Evolutionary conservation across 495 filamentous ascomycete species (phyloP).

Genomic region (Symbiotaphrina buchneri): DNA sequence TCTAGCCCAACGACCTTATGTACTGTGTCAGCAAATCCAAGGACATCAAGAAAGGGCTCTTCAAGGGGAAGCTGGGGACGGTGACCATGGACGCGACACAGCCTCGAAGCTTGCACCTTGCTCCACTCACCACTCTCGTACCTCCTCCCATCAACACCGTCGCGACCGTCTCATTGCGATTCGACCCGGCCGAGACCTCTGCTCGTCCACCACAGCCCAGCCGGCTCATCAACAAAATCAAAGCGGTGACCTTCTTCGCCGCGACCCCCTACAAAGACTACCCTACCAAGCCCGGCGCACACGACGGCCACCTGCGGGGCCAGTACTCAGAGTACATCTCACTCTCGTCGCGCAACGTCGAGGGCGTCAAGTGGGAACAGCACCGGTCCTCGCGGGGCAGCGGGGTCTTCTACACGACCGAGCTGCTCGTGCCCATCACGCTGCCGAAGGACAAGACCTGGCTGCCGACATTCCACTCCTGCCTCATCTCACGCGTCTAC

Average conservation of each 20-base stretch:
- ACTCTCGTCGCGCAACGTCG: constrained; percentile 42
- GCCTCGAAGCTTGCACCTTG: constrained; percentile 41
- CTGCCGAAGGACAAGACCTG: constrained; percentile 50
- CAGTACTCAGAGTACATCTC: constrained; percentile 37
- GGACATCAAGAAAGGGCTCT: constrained; percentile 49
- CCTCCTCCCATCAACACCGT: constrained; percentile 20
- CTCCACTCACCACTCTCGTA: not conserved
- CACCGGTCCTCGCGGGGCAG: constrained; percentile 17
- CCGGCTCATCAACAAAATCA: constrained; percentile 45
- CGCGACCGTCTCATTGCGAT: constrained; percentile 46
- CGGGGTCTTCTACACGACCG: constrained; percentile 37
- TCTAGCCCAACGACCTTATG: constrained; percentile 19
- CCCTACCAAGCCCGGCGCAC: constrained; percentile 2
- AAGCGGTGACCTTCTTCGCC: constrained; percentile 51
- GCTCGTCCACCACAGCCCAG: constrained; percentile 44
- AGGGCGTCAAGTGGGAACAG: constrained; percentile 40
- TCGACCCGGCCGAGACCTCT: constrained; percentile 34
- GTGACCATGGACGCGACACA: constrained; percentile 52
- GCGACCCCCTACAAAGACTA: constrained; percentile 18
- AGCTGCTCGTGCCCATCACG: constrained; percentile 48
- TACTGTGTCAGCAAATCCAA: constrained; percentile 54
- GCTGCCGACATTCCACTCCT: constrained; percentile 76
- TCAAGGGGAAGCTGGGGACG: constrained; percentile 53
- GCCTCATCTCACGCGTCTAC: constrained; percentile 64
- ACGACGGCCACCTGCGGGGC: constrained; percentile 28